Evolutionary conservation across 352 stramenopile genomes (phyloP).

Genomic region (Phytophthora multivora): DNA sequence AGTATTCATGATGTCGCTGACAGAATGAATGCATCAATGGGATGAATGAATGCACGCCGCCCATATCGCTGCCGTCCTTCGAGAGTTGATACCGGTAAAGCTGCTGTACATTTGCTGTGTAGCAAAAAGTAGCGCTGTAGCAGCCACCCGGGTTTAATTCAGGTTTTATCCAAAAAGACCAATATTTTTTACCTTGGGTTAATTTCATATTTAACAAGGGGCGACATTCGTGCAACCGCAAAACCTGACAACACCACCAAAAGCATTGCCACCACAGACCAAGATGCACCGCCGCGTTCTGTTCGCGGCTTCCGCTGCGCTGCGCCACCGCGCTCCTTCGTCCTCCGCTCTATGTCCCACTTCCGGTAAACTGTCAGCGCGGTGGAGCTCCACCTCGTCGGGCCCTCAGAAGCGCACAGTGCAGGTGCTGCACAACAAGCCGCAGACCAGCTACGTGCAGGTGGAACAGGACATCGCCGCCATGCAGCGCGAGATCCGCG

Average conservation of each 20-base stretch:
- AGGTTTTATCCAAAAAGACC: no score
- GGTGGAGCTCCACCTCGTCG: conserved; percentile 16
- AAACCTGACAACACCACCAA: conserved; percentile 22
- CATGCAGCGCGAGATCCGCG: conserved; percentile 84
- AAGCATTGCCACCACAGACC: not conserved
- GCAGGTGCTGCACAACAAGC: conserved; percentile 70
- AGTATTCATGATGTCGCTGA: no score
- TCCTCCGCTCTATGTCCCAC: conserved; percentile 1
- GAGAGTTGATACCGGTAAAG: no score
- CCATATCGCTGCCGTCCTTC: no score
- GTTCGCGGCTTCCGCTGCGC: conserved; percentile 11
- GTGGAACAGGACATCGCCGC: conserved; percentile 80
- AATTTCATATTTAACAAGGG: no score
- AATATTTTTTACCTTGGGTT: no score
- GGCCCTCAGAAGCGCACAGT: conserved; percentile 36
- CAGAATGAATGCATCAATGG: no score
- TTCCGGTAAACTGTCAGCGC: not conserved
- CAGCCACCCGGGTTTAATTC: no score
- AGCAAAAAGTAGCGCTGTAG: no score
- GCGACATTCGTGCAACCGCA: not conserved
- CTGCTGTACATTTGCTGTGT: no score
- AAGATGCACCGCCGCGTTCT: conserved; percentile 25
- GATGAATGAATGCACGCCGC: no score
- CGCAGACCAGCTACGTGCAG: conserved; percentile 59
- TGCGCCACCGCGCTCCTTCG: conserved; percentile 11